Evolutionary conservation across 306 rosid species (phyloP), one percentile per base, ranked within the genome.

Genomic region (Corylus avellana): DNA sequence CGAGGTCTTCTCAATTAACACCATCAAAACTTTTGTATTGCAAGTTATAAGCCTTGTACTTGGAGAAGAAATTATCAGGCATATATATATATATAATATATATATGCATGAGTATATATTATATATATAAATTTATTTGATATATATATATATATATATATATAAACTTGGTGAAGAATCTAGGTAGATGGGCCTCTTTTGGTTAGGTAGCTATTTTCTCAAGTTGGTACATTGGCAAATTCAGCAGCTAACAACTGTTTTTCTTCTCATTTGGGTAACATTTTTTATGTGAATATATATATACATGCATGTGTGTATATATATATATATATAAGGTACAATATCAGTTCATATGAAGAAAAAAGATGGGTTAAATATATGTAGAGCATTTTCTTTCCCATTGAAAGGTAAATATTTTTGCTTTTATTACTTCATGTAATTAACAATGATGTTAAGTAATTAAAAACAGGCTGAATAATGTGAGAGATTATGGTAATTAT

Each of bases 201-300:
- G 69, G 88, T 95, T 90, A 80, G 82, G 89, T 86, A 77, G 84
- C 91, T 82, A 86, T 84, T 90, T 86, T 90, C 87, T 90, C 67
- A 83, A 84, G 94, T 86, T 86, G 95, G 90, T 92, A 53, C 86
- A 75, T 75, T 71, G 93, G 91, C 93, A 85, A 86, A 84, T 82
- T 87, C 84, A 83, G 63, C 87, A 83, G 63, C 87, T 81, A 87
- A 89, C 94, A 44, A 84, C 82, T 69, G 47, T 70, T 77, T 22
- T 79, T 75, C 84, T 82, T 80, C 79, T 62, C 84, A 83, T 80
- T 66, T 32, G 70, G 81, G 70, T 61, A 73, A 79, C 77, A 54
- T 35, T 69, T 44, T 62, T 72, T 55, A 56, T 80, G 56, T 75
- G 50, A 62, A 58, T 39, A 49, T 27, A 73, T 37, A 37, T 4